Evolutionary conservation across 768 basidiomycete genomes (phyloP), one percentile per base, ranked within the genome.

Genomic region (Coprinopsis cinerea): DNA sequence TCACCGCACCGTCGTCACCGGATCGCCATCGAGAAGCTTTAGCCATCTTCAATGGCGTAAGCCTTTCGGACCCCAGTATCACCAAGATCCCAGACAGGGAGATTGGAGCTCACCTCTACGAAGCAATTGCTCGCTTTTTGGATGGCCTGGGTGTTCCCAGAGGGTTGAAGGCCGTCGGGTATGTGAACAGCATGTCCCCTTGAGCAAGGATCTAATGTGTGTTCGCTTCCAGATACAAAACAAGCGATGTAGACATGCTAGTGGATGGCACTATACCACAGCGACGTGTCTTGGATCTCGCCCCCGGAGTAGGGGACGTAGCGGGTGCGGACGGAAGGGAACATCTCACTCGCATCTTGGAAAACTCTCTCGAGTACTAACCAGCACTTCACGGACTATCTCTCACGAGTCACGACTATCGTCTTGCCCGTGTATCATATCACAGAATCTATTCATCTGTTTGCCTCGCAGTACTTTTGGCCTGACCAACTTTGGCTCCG

Each of bases 181-280:
- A 62, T 53, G 11, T 15, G 17, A n/a, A 23, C 49, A 26, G 2
- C 7, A 6, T 40, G 37, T 20, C 26, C 25, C 18, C 15, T 24
- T 10, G 24, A 6, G n/a, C 23, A 13, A 26, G 46, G 6, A 18
- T n/a, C 10, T 36, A 27, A 25, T 35, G 37, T 50, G 23, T 42
- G 13, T 27, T 10, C 20, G 7, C 11, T 14, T 40, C 5, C 48
- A 77, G 87, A 37, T 92, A 91, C 62, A 77, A 73, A 22, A 69
- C 72, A 17, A 69, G 66, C 17, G 90, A 94, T 57, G 71, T 92
- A 10, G 68, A 75, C 25, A 77, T 69, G 67, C 78, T 98, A 13
- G 95, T 96, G 1, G 82, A 94, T 52, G 94, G 95, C 3, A 91
- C 94, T 17, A 63, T 98, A 40, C 95, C 95, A 14, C 95, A 98